Percentiles rank a stretch among this genome's conserved stretches.
Conservation (phyloP, 1,284 basidiomycete genomes). For the Trichosporon ovoides region DNA sequence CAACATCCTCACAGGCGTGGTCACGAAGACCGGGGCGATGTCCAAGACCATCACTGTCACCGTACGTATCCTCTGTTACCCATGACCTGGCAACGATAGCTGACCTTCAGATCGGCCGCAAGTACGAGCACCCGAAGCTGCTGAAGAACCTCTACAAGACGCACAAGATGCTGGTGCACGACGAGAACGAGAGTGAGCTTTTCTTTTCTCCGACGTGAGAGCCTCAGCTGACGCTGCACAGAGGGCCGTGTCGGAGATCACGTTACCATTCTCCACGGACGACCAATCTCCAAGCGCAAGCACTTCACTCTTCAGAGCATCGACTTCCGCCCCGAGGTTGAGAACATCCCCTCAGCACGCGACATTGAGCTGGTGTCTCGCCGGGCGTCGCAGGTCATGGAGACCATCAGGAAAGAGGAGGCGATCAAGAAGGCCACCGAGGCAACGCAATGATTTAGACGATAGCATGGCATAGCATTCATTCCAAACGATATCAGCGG, state of each 20-base stretch:
- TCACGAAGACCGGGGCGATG: constrained; percentile 41
- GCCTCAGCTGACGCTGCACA: constrained; percentile 13
- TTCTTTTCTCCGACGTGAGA: background rate
- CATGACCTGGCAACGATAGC: background rate
- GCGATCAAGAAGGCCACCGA: constrained; percentile 3
- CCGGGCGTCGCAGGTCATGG: background rate
- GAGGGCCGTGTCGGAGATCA: constrained; percentile 34
- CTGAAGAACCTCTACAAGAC: constrained; percentile 30
- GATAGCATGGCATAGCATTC: background rate
- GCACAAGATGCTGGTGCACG: constrained; percentile 42
- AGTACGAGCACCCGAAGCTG: constrained; percentile 28
- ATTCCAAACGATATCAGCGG: background rate
- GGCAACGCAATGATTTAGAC: constrained; percentile 5
- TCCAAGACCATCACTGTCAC: constrained; percentile 42
- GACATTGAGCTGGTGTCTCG: background rate
- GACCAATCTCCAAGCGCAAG: constrained; percentile 34
- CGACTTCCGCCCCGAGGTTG: constrained; percentile 14
- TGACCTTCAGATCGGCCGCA: constrained; percentile 23
- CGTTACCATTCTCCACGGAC: constrained; percentile 39
- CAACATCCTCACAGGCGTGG: constrained; percentile 32
- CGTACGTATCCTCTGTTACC: constrained; percentile 13
- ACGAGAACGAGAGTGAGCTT: constrained; percentile 34
- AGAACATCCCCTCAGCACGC: background rate
- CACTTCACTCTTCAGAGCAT: constrained; percentile 28
- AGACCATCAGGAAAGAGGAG: constrained; percentile 3